phyloP scores from a whole-genome alignment of 257 asterid genomes.

The Capsicum pubescens region DNA sequence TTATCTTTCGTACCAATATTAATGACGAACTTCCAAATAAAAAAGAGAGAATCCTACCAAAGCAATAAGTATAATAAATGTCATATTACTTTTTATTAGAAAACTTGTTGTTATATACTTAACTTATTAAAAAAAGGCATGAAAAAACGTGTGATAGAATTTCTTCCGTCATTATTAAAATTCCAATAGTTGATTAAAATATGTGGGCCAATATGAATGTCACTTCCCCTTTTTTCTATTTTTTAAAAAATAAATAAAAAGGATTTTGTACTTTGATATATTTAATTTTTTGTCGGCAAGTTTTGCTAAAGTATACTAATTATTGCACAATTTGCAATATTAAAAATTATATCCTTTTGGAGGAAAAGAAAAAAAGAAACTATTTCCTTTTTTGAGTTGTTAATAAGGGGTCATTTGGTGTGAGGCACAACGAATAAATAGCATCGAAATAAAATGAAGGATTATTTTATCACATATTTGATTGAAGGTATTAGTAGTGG shows the following conservation, averaged over 20 bases:
- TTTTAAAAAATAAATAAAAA: not conserved
- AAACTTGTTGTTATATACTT: conserved; percentile 2
- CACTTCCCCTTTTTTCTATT: not conserved
- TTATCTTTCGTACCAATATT: not conserved
- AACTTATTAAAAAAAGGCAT: not conserved
- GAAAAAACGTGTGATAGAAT: not conserved
- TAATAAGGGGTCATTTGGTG: not conserved
- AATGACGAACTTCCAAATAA: not conserved
- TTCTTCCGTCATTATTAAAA: not conserved
- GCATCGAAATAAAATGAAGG: no score
- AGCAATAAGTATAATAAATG: not conserved
- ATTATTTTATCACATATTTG: no score
- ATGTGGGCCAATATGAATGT: not conserved
- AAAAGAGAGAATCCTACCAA: conserved; percentile 14
- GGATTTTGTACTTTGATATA: not conserved
- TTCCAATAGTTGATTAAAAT: conserved; percentile 2
- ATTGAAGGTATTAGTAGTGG: no score
- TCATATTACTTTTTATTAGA: not conserved
- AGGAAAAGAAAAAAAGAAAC: not conserved
- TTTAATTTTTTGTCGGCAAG: conserved; percentile 25
- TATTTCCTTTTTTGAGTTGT: not conserved
- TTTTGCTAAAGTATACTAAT: not conserved
- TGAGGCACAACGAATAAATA: no score
- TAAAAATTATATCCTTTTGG: not conserved
- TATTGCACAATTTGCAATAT: conserved; percentile 9